A percentile compares a stretch with the other conserved stretches of the same genome.
These are phyloP conservation scores for Veloboletus limbatus DNA, from an alignment of 1,284 basidiomycete species.

Conservation along the genomic window DNA sequence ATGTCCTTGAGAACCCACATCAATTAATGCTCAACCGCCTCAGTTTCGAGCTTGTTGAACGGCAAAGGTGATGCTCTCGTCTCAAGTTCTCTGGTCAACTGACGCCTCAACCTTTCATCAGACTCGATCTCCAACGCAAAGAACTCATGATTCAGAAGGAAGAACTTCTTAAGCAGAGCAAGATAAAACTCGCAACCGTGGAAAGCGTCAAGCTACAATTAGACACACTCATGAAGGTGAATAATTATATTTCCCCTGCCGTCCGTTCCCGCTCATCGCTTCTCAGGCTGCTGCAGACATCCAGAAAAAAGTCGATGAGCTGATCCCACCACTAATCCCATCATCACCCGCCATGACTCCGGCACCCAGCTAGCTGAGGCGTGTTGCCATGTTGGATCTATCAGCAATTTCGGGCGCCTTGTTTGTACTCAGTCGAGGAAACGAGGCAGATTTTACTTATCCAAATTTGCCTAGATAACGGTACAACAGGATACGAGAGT, in stretches of 20 bases:
- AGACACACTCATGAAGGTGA: constrained; percentile 70
- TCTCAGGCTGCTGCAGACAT: constrained; percentile 62
- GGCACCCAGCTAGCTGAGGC: constrained; percentile 19
- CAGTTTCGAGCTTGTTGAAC: constrained; percentile 77
- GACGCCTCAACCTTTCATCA: constrained; percentile 29
- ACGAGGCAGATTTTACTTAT: constrained; percentile 13
- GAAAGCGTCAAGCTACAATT: constrained; percentile 73
- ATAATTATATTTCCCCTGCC: constrained; percentile 3
- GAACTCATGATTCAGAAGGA: constrained; percentile 67
- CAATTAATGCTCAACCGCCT: constrained; percentile 79
- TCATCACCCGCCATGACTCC: constrained; percentile 26
- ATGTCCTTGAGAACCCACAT: constrained; percentile 63
- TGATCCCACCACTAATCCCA: constrained; percentile 47
- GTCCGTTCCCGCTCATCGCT: constrained; percentile 15
- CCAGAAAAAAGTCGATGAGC: constrained; percentile 70
- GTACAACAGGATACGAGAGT: constrained; percentile 29
- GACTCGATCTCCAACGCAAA: constrained; percentile 64
- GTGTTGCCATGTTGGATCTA: too few species aligned
- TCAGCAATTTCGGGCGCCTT: constrained; percentile 2
- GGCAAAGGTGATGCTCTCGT: constrained; percentile 56
- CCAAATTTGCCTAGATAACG: constrained; percentile 28
- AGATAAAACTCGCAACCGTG: constrained; percentile 59
- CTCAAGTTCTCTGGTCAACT: constrained; percentile 12
- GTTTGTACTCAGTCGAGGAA: too few species aligned
- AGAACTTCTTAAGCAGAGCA: constrained; percentile 70